phyloP scores from a whole-genome alignment of 1,284 basidiomycete genomes.

The Inonotus obliquus region DNA sequence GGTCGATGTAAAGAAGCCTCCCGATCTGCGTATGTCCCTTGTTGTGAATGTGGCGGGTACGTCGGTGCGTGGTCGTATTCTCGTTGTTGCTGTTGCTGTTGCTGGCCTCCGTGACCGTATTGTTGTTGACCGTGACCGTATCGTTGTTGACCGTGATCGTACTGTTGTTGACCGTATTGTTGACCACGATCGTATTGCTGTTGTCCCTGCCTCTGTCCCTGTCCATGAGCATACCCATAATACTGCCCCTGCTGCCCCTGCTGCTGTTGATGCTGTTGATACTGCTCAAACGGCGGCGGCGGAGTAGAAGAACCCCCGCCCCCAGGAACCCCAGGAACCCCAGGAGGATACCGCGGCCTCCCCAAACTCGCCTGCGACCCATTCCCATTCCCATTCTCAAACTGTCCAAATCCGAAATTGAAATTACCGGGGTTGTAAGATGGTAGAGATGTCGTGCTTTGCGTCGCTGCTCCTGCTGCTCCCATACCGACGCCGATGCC shows the following conservation, averaged over 20 bases:
- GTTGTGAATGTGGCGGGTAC: constrained; percentile 12
- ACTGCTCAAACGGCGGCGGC: constrained; percentile 9
- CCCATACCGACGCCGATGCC: no score
- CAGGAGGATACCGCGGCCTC: constrained; percentile 12
- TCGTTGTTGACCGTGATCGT: no score
- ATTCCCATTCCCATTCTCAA: constrained; percentile 9
- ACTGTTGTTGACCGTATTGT: no score
- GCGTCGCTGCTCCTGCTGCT: no score
- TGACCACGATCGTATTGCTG: no score
- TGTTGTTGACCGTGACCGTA: constrained; percentile 13
- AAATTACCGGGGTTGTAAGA: constrained; percentile 10
- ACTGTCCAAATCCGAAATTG: background rate
- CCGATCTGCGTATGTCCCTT: constrained; percentile 23
- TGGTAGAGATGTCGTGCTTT: constrained; percentile 9
- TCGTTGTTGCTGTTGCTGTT: background rate
- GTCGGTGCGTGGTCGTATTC: background rate
- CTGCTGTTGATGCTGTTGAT: no score
- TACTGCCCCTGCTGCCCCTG: no score
- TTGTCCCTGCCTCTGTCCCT: no score
- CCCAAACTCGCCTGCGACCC: background rate
- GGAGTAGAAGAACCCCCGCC: constrained; percentile 1
- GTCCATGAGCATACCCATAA: no score
- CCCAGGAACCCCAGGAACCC: no score
- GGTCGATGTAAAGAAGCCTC: constrained; percentile 30
- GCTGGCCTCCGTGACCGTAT: background rate